Base-by-base conservation (phyloP, 345 rosid genomes). In the Eucalyptus marginata region DNA sequence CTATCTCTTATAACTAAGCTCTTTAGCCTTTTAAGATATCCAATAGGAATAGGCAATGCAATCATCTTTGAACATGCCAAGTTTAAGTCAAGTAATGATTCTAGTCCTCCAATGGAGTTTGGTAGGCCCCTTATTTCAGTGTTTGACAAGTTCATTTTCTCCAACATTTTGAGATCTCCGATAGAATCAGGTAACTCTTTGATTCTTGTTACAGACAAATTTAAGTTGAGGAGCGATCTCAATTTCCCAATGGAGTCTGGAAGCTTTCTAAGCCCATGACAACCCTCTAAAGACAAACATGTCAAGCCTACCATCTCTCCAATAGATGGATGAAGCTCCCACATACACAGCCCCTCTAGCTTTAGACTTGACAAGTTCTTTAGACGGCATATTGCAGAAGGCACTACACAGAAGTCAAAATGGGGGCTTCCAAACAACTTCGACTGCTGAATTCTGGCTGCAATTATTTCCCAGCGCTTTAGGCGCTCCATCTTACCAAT, bases 1-100 rank as follows among this genome's bases (percentile, higher is more conserved):
- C 64, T 9, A 10, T 0, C 0, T 22, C 7, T 24, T 13, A 25
- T 10, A 4, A 1, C 1, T 24, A 58, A 58, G 6, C 29, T 0
- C 29, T 5, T 24, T 4, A 58, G 64, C 6, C 29, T 64, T 64
- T 7, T n/a, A 29, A 64, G 71, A 64, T 6, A 29, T 64, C 18
- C 36, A 64, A 64, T 14, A 29, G 33, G 15, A 7, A 16, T 1
- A 7, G 36, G 17, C 4, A 64, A 1, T 13, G 31, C 9, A 3
- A 4, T 64, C 7, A 64, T 64, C 29, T 64, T 29, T 64, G 71
- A 12, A 13, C 3, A 7, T 4, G 16, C 12, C 36, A 64, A 29
- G 36, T 7, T 1, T 29, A 64, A 29, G 18, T 3, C 0, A 7
- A 64, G 71, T 3, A 64, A 29, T 64, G 71, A 64, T 14, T 64